Percentiles rank a stretch among this genome's conserved stretches.
Conservation (phyloP, 495 filamentous ascomycete genomes). For the Cercophora samala region DNA sequence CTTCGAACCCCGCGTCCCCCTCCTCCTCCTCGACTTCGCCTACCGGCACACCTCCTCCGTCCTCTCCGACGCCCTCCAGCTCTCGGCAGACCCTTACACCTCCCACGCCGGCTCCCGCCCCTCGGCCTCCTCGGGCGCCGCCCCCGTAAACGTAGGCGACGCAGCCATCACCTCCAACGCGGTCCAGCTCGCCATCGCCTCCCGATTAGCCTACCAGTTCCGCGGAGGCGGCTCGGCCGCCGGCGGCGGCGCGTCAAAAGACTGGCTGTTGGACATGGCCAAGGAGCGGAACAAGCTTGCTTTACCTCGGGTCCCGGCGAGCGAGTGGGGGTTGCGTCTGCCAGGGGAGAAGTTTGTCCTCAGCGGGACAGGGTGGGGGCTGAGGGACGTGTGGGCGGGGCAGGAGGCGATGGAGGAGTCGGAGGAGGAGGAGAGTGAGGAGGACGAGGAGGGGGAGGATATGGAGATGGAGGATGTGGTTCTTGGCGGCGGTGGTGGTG, state of each 20-base stretch:
- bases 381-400: slow-evolving; percentile 72
- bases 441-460: slow-evolving; percentile 41
- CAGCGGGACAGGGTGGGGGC: slow-evolving; percentile 76
- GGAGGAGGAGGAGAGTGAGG: slow-evolving; percentile 52
- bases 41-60: slow-evolving; percentile 74
- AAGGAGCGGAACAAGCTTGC: slow-evolving; percentile 76
- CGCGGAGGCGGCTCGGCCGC: slow-evolving; percentile 41
- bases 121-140: slow-evolving; percentile 42
- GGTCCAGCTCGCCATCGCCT: slow-evolving; percentile 49
- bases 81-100: slow-evolving; percentile 60
- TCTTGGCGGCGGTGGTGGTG: too few relatives aligned
- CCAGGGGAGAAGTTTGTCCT: slow-evolving; percentile 91
- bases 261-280: slow-evolving; percentile 81
- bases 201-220: slow-evolving; percentile 51
- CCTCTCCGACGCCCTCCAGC: slow-evolving; percentile 62
- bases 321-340: slow-evolving; percentile 78
- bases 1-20: slow-evolving; percentile 90
- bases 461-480: slow-evolving; percentile 31
- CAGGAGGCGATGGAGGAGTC: slow-evolving; percentile 38
- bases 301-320: slow-evolving; percentile 65
- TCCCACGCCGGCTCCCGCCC: slow-evolving; percentile 50
- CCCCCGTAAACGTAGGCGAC: slow-evolving; percentile 47
- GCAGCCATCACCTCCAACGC: slow-evolving; percentile 45
- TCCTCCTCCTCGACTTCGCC: slow-evolving; percentile 94
- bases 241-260: slow-evolving; percentile 63